Evolutionary conservation across 2,329 filamentous ascomycete genomes (phyloP), one percentile per base, ranked within the genome.

Genomic region (Diaporthe caulivora): DNA sequence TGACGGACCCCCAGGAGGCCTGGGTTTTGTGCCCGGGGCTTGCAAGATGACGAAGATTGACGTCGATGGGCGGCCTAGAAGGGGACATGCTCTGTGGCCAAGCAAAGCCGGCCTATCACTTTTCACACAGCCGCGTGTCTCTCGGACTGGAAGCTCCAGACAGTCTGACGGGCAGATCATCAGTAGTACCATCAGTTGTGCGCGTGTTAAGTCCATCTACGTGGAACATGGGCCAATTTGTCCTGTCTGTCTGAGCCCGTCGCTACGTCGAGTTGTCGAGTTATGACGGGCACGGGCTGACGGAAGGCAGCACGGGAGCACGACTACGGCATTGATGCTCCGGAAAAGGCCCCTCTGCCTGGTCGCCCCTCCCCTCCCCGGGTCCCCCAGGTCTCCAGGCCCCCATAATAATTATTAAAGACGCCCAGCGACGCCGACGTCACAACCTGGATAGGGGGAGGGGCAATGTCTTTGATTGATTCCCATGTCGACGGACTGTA

Each of bases 381-480:
- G 37, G 6, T 40, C 26, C 42, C 58, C 58, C 37, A 24, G 58
- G 40, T 34, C 57, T 29, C 42, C 42, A 53, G 62, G 62, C 31
- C 62, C 47, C 62, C 47, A 67, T 53, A 67, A 53, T 67, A 40
- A 67, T 67, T 40, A 67, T 53, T 67, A 44, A 67, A 40, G 62
- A 53, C 31, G 47, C 44, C 47, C 47, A 67, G 47, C 31, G n/a
- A 53, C 31, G 62, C 47, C 62, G 47, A 67, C 62, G 62, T 67
- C 62, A 67, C 62, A 53, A 53, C 62, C 62, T 67, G 47, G 29
- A 67, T 26, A 67, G 62, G 62, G 62, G 62, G 62, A 67, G 62
- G 62, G 62, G 62, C 62, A 67, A 67, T 53, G 62, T 67, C 62
- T 67, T 67, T 40, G 47, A 44, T 67, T 67, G 62, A 67, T 67